Conservation (phyloP, 108 stramenopile genomes). For the Cyclotella sp. region DNA sequence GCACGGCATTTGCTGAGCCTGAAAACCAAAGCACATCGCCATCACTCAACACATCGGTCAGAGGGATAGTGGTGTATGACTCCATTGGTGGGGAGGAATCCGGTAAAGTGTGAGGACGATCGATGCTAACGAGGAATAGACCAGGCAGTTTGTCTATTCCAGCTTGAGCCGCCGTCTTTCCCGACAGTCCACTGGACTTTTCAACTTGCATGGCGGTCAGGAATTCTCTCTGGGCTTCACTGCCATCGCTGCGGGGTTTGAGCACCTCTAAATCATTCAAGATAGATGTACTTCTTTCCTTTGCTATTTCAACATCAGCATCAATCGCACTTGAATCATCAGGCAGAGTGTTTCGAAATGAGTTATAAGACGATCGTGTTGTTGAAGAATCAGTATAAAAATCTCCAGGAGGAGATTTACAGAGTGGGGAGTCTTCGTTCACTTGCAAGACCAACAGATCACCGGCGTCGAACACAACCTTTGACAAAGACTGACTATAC, state of each 20-base stretch:
- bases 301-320: too few species aligned
- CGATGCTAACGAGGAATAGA: slow-evolving; percentile 75
- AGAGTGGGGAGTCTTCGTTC: too few species aligned
- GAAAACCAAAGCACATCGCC: too few species aligned
- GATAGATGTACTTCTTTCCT: too few species aligned
- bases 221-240: slow-evolving; percentile 60
- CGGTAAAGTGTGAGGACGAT: slow-evolving; percentile 54
- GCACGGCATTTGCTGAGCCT: slow-evolving; percentile 55
- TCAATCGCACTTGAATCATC: too few species aligned
- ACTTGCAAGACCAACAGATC: slow-evolving; percentile 79
- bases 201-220: slow-evolving; percentile 76
- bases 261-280: slow-evolving; percentile 77
- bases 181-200: slow-evolving; percentile 57
- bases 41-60: slow-evolving; percentile 29
- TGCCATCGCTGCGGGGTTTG: slow-evolving; percentile 35
- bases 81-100: too few species aligned
- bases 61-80: too few species aligned
- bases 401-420: slow-evolving; percentile 77
- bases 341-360: too few species aligned
- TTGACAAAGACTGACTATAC: slow-evolving; percentile 19
- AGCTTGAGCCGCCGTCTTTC: slow-evolving; percentile 55
- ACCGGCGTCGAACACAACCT: slow-evolving; percentile 57
- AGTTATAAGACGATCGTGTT: slow-evolving; percentile 44
- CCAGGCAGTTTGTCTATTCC: too few species aligned
- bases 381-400: slow-evolving; percentile 61